Conservation (phyloP, 1,284 basidiomycete genomes). For the Blastosporella zonata region DNA sequence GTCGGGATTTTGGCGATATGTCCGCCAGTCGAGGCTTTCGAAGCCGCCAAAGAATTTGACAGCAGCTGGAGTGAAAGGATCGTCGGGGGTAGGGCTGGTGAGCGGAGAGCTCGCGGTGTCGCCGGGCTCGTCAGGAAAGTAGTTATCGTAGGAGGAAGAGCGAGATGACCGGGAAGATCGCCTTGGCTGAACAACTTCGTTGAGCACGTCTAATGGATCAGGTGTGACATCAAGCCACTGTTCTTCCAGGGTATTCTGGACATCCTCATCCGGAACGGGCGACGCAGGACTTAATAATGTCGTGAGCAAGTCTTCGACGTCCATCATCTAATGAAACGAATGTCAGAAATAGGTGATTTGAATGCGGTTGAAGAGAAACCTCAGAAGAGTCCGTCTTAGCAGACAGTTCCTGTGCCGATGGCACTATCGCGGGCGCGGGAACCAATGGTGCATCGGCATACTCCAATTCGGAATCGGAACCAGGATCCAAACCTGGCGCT, state of each 20-base stretch:
- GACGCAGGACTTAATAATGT: not conserved
- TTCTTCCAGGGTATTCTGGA: not conserved
- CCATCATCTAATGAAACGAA: slow-evolving; percentile 14
- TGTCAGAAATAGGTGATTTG: not conserved
- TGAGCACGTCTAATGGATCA: not conserved
- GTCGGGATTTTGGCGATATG: slow-evolving; percentile 26
- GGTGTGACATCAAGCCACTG: not conserved
- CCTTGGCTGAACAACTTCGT: not conserved
- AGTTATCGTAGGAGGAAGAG: slow-evolving; percentile 14
- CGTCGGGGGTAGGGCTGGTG: slow-evolving; percentile 12
- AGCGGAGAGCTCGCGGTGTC: slow-evolving; percentile 10
- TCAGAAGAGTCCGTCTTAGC: not conserved
- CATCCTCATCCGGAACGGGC: not conserved
- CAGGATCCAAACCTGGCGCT: not conserved
- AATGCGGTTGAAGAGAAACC: not conserved
- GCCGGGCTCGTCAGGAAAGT: slow-evolving; percentile 8
- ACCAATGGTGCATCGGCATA: slow-evolving; percentile 1
- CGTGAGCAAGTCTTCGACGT: slow-evolving; percentile 14
- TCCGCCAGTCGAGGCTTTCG: slow-evolving; percentile 33
- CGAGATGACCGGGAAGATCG: slow-evolving; percentile 15
- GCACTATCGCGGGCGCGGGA: not conserved
- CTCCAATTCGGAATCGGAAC: slow-evolving; percentile 3
- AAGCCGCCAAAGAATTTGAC: slow-evolving; percentile 27
- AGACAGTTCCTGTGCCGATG: not conserved
- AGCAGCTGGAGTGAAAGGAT: slow-evolving; percentile 13